Base-by-base conservation (phyloP, 345 rosid genomes). In the Gossypium arboreum region DNA sequence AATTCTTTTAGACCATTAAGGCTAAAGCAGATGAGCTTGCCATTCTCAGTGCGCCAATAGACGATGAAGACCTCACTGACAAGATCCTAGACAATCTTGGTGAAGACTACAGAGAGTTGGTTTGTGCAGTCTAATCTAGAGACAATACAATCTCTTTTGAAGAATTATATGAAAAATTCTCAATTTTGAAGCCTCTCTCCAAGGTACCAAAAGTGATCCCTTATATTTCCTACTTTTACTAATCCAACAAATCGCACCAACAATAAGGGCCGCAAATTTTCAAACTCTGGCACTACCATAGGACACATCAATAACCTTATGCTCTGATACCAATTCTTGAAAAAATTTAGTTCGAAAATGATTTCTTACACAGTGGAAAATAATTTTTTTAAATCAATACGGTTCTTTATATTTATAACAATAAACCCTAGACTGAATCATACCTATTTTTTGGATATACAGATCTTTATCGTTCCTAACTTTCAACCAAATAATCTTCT, bases 281-380 rank as follows among this genome's bases (percentile, higher is more conserved):
- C 54, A 50, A 15, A 12, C 54, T 50, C 7, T 13, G n/a, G 17
- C 5, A 13, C 54, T 50, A 13, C 15, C 54, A 50, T 1, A 34
- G 0, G 41, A 34, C 41, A 5, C 7, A 34, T 34, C 7, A 34
- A 34, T 1, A 34, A 34, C 41, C 0, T 34, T 1, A 7, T 34
- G 7, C 41, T 34, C 7, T 34, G 7, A 34, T 5, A 34, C 7
- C 1, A 34, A 34, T 34, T 5, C 1, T 34, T 5, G 1, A 34
- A 5, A 34, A 34, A 34, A 4, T 34, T 34, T 0, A 0, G 0
- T 34, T 34, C 1, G 0, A 34, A 5, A 34, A 34, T 1, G 1
- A 34, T 34, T 34, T 34, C 7, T 34, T 34, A 1, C 41, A 34
- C 1, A 34, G 0, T 34, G 7, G 1, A 34, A 34, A 34, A 5